phyloP scores from a whole-genome alignment of 2,329 filamentous ascomycete genomes.

The Alternaria sp. region DNA sequence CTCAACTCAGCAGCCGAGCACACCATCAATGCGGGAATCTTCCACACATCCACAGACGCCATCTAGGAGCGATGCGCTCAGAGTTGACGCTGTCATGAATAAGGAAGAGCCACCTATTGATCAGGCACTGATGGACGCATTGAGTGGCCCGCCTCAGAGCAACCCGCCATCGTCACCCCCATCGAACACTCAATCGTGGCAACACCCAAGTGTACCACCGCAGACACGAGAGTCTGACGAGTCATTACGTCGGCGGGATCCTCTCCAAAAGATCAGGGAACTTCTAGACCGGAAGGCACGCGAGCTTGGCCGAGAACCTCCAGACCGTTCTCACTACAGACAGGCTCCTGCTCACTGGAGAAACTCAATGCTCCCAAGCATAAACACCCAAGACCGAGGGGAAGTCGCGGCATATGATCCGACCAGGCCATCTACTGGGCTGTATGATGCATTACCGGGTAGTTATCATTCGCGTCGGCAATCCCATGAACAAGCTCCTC shows the following conservation, averaged over 20 bases:
- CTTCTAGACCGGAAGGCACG: constrained; percentile 35
- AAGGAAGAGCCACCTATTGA: constrained; percentile 31
- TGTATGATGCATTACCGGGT: constrained; percentile 29
- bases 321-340: constrained; percentile 23
- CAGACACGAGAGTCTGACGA: constrained; percentile 29
- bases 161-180: constrained; percentile 30
- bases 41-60: constrained; percentile 24
- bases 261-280: constrained; percentile 33
- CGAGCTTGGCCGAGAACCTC: constrained; percentile 24
- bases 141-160: constrained; percentile 21
- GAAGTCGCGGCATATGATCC: constrained; percentile 32
- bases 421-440: constrained; percentile 29
- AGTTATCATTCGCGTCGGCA: constrained; percentile 29
- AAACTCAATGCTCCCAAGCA: background rate
- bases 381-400: constrained; percentile 22
- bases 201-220: constrained; percentile 18
- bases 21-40: constrained; percentile 19
- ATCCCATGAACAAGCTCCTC: constrained; percentile 32
- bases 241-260: constrained; percentile 30
- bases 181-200: constrained; percentile 20
- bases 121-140: constrained; percentile 28
- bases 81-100: constrained; percentile 26
- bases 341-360: background rate
- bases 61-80: constrained; percentile 22
- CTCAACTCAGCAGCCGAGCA: constrained; percentile 23